These are phyloP conservation scores for Cutaneotrichosporon cavernicola DNA, from an alignment of 1,284 basidiomycete genomes.

Conservation along the genomic window DNA sequence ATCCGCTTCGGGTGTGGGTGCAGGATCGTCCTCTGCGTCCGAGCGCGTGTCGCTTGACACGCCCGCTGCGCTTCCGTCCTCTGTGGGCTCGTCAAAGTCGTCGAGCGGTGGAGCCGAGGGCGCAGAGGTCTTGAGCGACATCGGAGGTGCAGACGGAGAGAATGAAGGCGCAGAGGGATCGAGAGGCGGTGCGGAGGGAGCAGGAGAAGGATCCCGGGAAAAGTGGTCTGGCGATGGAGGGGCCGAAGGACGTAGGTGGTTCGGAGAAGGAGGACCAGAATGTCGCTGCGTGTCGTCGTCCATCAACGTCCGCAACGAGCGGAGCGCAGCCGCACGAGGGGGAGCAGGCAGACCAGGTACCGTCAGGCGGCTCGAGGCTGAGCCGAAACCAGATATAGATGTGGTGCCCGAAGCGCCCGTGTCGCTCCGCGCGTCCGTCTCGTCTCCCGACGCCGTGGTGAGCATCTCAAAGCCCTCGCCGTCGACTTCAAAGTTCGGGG, in stretches of 20 bases:
- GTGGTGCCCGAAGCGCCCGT: not conserved
- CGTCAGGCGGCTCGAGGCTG: not conserved
- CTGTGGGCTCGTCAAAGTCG: not conserved
- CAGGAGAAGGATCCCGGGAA: slow-evolving; percentile 15
- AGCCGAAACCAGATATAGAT: not conserved
- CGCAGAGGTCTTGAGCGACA: slow-evolving; percentile 10
- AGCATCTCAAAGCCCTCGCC: slow-evolving; percentile 47
- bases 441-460: not conserved
- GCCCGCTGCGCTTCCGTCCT: not conserved
- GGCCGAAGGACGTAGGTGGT: not conserved
- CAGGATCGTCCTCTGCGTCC: not conserved
- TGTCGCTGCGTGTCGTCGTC: not conserved
- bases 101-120: not conserved
- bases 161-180: slow-evolving; percentile 31
- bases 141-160: slow-evolving; percentile 28
- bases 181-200: slow-evolving; percentile 32
- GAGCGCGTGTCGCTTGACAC: not conserved
- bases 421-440: slow-evolving; percentile 6
- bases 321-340: slow-evolving; percentile 19
- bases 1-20: not conserved
- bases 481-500: slow-evolving; percentile 49
- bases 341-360: slow-evolving; percentile 26
- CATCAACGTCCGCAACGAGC: slow-evolving; percentile 21
- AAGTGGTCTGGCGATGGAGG: slow-evolving; percentile 24
- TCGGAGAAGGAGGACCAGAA: slow-evolving; percentile 1